phyloP scores from a whole-genome alignment of 2,329 filamentous ascomycete species.

The Colletotrichum musicola region DNA sequence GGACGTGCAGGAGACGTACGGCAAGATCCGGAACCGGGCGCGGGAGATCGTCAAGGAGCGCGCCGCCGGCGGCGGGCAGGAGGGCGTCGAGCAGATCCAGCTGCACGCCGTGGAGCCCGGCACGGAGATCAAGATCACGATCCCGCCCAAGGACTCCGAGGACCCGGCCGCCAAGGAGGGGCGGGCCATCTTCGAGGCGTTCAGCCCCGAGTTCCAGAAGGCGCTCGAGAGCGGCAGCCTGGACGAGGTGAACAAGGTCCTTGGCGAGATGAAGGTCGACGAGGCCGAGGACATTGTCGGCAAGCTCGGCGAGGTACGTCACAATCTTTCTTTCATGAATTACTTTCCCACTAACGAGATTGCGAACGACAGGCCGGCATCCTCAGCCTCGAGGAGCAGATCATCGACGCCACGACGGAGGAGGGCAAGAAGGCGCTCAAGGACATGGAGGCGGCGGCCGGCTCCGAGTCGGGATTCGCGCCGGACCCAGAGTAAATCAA shows the following conservation, averaged over 20 bases:
- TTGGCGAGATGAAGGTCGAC: conserved; percentile 89
- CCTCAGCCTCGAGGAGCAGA: conserved; percentile 89
- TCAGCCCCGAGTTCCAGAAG: conserved; percentile 82
- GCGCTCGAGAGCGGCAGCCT: conserved; percentile 91
- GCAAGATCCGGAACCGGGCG: conserved; percentile 81
- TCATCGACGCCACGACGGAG: conserved; percentile 94
- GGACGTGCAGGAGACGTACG: conserved; percentile 91
- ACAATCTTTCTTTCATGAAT: too few relatives aligned
- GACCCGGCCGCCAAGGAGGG: conserved; percentile 74
- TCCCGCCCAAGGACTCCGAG: conserved; percentile 77
- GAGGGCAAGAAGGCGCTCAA: conserved; percentile 83
- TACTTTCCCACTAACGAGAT: conserved; percentile 42
- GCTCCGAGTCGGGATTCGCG: conserved; percentile 46
- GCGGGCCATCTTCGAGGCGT: conserved; percentile 84
- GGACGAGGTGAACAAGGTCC: conserved; percentile 69
- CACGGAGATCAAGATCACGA: conserved; percentile 89
- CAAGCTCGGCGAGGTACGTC: conserved; percentile 75
- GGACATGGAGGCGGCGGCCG: conserved; percentile 73
- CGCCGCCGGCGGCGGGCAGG: conserved; percentile 57
- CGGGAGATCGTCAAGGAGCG: conserved; percentile 74
- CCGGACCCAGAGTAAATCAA: conserved; percentile 57
- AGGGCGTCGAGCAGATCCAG: conserved; percentile 94
- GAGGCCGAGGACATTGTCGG: conserved; percentile 89
- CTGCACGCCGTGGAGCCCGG: conserved; percentile 95
- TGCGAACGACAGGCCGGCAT: conserved; percentile 74